A percentile compares a stretch with the other conserved stretches of the same genome.
These are phyloP conservation scores for Verticillium klebahnii DNA, from an alignment of 2,329 filamentous ascomycete genomes.

Conservation along the genomic window DNA sequence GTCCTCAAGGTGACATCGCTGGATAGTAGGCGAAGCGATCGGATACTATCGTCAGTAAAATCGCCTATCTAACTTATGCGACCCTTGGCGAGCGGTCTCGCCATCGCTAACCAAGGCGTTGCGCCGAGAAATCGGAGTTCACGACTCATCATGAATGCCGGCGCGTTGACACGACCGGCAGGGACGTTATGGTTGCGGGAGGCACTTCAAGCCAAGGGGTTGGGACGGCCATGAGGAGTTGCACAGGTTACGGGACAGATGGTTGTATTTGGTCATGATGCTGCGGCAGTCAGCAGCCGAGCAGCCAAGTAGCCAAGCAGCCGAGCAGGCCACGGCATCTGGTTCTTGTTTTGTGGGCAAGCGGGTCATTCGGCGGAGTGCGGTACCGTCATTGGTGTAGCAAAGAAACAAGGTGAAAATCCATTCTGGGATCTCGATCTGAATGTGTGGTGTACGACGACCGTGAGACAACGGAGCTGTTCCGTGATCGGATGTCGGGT, in stretches of 20 bases:
- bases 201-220: neutral
- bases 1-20: neutral
- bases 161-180: neutral
- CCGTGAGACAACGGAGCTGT: neutral
- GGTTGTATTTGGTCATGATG: neutral
- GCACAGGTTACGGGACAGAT: neutral
- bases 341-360: neutral
- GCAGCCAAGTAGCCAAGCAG: neutral
- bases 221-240: neutral
- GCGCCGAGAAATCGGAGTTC: neutral
- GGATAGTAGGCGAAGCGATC: neutral
- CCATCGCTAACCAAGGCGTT: neutral
- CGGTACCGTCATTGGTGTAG: neutral
- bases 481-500: too few relatives aligned
- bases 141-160: neutral
- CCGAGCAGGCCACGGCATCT: neutral
- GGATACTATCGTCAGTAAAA: neutral
- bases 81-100: neutral
- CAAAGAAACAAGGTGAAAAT: neutral
- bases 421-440: neutral
- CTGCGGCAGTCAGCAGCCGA: too few relatives aligned
- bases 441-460: too few relatives aligned
- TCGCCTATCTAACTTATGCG: neutral
- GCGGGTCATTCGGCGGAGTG: neutral
- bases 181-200: neutral